These are phyloP conservation scores for Globisporangium spiculum DNA, from an alignment of 352 stramenopile genomes.

Conservation along the genomic window DNA sequence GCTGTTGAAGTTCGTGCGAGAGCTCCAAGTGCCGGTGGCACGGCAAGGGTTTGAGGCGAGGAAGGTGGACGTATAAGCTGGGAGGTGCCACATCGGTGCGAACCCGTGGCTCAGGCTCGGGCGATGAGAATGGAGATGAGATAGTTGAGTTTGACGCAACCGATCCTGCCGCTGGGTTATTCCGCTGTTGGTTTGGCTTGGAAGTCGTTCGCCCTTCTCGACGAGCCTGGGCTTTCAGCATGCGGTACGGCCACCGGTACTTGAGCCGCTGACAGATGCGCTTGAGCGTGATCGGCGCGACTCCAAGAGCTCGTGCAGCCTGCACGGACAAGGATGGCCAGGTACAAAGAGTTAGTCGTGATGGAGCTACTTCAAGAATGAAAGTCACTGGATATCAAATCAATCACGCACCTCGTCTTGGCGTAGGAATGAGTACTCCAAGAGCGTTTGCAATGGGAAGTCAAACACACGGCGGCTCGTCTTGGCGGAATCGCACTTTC, in stretches of 20 bases:
- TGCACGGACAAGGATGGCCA: not conserved
- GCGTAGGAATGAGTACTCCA: conserved; percentile 35
- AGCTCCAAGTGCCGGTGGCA: not conserved
- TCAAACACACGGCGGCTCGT: conserved; percentile 51
- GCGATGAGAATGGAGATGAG: not conserved
- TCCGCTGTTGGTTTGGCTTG: not conserved
- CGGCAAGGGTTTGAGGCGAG: not conserved
- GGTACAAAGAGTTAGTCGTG: not conserved
- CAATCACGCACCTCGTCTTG: conserved; percentile 40
- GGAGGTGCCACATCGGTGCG: not conserved
- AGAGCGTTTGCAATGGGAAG: conserved; percentile 39
- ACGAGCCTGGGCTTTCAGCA: conserved; percentile 34
- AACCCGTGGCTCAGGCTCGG: not conserved
- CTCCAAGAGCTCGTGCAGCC: conserved; percentile 35
- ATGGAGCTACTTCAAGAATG: not conserved
- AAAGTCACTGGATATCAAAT: not conserved
- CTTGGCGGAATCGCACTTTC: conserved; percentile 11
- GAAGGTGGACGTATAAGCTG: not conserved
- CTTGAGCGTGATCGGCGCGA: conserved; percentile 66
- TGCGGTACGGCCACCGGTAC: conserved; percentile 53
- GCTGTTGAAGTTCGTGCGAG: not conserved
- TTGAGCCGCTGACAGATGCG: conserved; percentile 44
- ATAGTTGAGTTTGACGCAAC: not conserved
- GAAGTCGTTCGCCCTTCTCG: conserved; percentile 17
- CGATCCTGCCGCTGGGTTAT: not conserved